These are phyloP conservation scores for Saccharomycopsis sp. DNA, from an alignment of 805 yeast genomes.

Conservation along the genomic window DNA sequence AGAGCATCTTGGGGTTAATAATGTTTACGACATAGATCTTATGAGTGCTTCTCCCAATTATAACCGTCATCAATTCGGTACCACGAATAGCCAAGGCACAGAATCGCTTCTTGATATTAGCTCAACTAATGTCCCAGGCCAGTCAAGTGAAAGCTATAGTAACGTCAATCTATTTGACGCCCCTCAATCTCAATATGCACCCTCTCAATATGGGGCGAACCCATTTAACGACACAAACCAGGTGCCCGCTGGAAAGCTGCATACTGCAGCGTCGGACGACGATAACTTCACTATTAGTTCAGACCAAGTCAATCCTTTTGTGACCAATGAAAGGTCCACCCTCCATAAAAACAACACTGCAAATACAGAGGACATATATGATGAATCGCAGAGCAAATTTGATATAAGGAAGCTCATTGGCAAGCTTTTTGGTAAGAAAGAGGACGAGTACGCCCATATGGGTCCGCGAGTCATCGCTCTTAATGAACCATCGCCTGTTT, in stretches of 20 bases:
- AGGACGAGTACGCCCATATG: constrained; percentile 52
- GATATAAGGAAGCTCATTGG: constrained; percentile 35
- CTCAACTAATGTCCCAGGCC: background rate
- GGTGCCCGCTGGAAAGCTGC: background rate
- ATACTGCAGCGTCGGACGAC: constrained; percentile 2
- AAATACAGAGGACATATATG: constrained; percentile 23
- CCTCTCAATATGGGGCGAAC: background rate
- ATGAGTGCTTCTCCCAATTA: constrained; percentile 16
- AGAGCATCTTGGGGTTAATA: no score
- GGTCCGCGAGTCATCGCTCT: constrained; percentile 32
- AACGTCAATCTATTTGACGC: background rate
- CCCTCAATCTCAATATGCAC: constrained; percentile 2
- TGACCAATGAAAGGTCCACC: constrained; percentile 1
- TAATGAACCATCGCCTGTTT: constrained; percentile 29
- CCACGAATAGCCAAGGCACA: background rate
- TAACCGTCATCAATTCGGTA: constrained; percentile 2
- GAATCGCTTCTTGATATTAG: background rate
- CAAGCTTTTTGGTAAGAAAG: constrained; percentile 22
- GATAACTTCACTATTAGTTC: constrained; percentile 14
- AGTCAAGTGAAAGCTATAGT: background rate
- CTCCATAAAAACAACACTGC: background rate
- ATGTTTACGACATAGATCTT: constrained; percentile 19
- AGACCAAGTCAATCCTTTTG: constrained; percentile 18
- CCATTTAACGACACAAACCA: constrained; percentile 13
- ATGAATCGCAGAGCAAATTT: constrained; percentile 31